Conservation (phyloP, 164 flowering plant genomes). For the Vitis rupestris region DNA sequence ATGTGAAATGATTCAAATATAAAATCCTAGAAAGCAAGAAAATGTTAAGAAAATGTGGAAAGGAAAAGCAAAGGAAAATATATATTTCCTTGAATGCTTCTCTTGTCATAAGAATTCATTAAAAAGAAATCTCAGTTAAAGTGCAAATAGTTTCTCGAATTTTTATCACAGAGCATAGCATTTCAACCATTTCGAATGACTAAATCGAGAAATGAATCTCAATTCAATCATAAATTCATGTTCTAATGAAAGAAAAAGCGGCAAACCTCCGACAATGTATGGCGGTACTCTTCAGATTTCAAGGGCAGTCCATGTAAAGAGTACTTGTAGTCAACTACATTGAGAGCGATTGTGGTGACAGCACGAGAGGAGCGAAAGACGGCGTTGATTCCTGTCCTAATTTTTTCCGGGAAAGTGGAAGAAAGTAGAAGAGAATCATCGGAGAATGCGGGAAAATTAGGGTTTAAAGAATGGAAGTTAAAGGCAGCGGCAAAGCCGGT, state of each 20-base stretch:
- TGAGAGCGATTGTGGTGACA: constrained; percentile 51
- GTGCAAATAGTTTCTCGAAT: too few relatives aligned
- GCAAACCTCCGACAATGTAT: constrained; percentile 51
- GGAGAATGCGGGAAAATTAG: constrained; percentile 18
- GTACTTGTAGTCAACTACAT: constrained; percentile 71
- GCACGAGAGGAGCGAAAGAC: constrained; percentile 78
- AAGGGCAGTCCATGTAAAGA: constrained; percentile 44
- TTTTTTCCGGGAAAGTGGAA: constrained; percentile 10
- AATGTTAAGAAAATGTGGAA: too few relatives aligned
- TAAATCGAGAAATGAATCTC: neutral
- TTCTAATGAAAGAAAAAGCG: neutral
- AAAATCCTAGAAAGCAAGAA: too few relatives aligned
- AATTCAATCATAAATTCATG: too few relatives aligned
- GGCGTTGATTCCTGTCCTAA: constrained; percentile 37
- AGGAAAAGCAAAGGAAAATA: too few relatives aligned
- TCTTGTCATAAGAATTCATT: neutral
- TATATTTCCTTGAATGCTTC: too few relatives aligned
- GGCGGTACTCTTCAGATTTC: constrained; percentile 54
- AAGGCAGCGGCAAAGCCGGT: constrained; percentile 32
- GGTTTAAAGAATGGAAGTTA: constrained; percentile 23
- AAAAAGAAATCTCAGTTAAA: neutral
- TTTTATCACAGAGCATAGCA: too few relatives aligned
- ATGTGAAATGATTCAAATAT: too few relatives aligned
- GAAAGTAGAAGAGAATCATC: constrained; percentile 12
- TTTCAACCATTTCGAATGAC: too few relatives aligned